Base-by-base conservation (phyloP, 306 rosid species). In the Glycine tomentella region DNA sequence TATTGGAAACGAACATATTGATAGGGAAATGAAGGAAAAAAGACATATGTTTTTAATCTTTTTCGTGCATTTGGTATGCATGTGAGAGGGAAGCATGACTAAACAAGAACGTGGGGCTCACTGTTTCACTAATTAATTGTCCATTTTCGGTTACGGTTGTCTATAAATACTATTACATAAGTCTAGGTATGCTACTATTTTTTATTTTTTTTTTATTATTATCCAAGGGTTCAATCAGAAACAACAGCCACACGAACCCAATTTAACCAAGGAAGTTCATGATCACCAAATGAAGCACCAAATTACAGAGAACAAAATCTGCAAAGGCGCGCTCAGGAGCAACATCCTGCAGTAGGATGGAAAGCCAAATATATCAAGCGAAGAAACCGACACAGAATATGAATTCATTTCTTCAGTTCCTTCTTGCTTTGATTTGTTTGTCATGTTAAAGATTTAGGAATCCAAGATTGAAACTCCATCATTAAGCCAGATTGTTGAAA, bases 271-370 rank as follows among this genome's bases (percentile, higher is more conserved):
- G 89, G 93, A 95, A 93, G 87, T 90, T 93, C 81, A 95, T 93
- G 82, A 95, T 95, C 82, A 95, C 99, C 92, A 95, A 82, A 86
- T 95, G 99, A 69, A 95, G 94, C 82, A 93, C 98, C 90, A 93
- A 83, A 80, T 93, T 95, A 91, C 99, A 95, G 82, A 95, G 98
- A 86, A 95, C 94, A 87, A 95, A 95, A 91, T 95, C 99, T 16
- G 99, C 99, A 68, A 95, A 95, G 49, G 99, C 98, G 48, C 98
- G 91, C 86, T 93, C 99, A 0, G 99, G 98, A 7, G 99, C 86
- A 62, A 95, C 91, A 91, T 95, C 99, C 98, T 95, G 94, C 87
- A 85, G 45, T 46, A 57, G 42, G 42, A 79, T 45, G 74, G 12
- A 81, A 64, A 50, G 69, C 20, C 62, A 78, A 77, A 64, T 9